These are phyloP conservation scores for Calonectria fujianensis DNA, from an alignment of 2,329 filamentous ascomycete genomes.

Conservation along the genomic window DNA sequence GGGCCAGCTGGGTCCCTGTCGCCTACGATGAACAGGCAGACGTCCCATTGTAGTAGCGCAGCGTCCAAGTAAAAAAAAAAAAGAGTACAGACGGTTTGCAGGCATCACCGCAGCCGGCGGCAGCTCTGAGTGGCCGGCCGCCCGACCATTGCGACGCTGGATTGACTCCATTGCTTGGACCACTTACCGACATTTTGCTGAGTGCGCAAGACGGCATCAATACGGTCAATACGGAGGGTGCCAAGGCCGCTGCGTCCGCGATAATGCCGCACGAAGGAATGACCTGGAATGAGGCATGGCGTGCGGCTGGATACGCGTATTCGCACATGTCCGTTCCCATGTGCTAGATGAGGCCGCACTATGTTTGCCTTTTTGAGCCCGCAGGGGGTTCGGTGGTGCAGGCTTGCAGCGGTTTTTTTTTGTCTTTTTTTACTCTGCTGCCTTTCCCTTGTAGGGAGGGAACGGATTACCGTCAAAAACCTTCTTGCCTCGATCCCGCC, in stretches of 20 bases:
- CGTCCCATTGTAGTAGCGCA: not conserved
- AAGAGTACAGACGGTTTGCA: constrained; percentile 1
- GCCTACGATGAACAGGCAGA: not conserved
- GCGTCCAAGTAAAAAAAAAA: not conserved
- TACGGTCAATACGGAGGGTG: not conserved
- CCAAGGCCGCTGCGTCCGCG: constrained; percentile 28
- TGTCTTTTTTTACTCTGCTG: not conserved
- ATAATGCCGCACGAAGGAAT: constrained; percentile 31
- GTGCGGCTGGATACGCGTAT: constrained; percentile 17
- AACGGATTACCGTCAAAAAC: not conserved
- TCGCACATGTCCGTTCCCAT: not conserved
- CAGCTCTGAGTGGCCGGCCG: constrained; percentile 7
- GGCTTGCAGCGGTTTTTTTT: constrained; percentile 16
- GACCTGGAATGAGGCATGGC: not conserved
- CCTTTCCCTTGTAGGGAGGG: not conserved
- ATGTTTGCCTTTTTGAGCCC: not conserved
- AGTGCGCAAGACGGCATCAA: not conserved
- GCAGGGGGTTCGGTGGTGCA: constrained; percentile 14
- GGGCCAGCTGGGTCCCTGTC: constrained; percentile 7
- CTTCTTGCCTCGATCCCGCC: not conserved
- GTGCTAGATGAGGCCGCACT: not conserved
- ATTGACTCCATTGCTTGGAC: not conserved
- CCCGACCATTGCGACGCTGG: constrained; percentile 4
- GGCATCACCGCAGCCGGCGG: constrained; percentile 9
- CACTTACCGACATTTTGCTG: constrained; percentile 17